A percentile compares a stretch with the other conserved stretches of the same genome.
These are phyloP conservation scores for Raphanus hybrid DNA, from an alignment of 441 rosid genomes.

Conservation along the genomic window DNA sequence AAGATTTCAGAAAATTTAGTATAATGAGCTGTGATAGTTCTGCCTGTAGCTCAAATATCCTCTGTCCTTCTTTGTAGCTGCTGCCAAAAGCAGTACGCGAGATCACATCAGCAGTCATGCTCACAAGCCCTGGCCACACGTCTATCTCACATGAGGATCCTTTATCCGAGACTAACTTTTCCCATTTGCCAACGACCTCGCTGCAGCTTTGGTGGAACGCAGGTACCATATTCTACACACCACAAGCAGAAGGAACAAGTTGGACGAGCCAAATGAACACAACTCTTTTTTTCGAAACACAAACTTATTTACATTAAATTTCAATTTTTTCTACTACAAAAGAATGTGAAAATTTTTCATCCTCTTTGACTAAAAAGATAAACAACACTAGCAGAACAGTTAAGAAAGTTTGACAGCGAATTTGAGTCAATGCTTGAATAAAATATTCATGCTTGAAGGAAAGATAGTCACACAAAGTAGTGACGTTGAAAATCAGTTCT, in stretches of 20 bases:
- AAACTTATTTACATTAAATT: too few species aligned
- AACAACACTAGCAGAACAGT: not conserved
- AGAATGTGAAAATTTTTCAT: not conserved
- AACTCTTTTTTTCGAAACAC: not conserved
- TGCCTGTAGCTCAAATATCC: constrained; percentile 48
- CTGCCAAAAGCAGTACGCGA: constrained; percentile 62
- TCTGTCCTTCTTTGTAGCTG: constrained; percentile 54
- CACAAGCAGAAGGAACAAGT: not conserved
- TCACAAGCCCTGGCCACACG: constrained; percentile 50
- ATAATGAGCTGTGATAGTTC: constrained; percentile 38
- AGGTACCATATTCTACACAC: constrained; percentile 53
- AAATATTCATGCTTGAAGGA: not conserved
- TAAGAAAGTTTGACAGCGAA: not conserved
- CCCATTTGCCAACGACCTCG: constrained; percentile 45
- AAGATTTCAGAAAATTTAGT: constrained; percentile 21
- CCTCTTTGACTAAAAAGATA: not conserved
- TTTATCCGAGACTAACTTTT: constrained; percentile 26
- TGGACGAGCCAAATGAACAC: not conserved
- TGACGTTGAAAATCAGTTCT: not conserved
- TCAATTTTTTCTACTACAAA: not conserved
- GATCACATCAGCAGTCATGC: constrained; percentile 53
- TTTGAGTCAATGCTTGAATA: not conserved
- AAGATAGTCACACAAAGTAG: not conserved
- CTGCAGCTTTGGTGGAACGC: constrained; percentile 45
- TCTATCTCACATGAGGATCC: constrained; percentile 48